Evolutionary conservation across 2,329 filamentous ascomycete species (phyloP), one percentile per base, ranked within the genome.

Genomic region (Ophiostoma ips): DNA sequence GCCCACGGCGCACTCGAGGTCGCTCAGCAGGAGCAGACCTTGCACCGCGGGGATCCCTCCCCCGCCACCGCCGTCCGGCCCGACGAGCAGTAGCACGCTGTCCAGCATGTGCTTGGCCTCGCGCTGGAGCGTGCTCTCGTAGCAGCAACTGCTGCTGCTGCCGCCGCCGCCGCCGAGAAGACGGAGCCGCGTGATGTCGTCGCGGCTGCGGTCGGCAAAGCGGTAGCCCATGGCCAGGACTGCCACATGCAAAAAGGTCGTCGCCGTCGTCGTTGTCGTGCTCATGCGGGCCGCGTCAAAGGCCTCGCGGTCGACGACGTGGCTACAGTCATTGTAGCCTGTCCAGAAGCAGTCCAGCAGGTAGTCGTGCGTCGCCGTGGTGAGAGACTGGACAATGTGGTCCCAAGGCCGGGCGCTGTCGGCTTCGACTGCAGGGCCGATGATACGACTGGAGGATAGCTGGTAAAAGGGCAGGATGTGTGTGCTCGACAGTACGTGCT

Each of bases 101-200:
- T 76, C 71, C 18, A 76, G 61, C 71, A 76, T 71, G 44, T 70
- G 68, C 57, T 75, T 76, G 46, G 73, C 71, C 58, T 76, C 73
- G 30, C 70, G 59, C 52, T 76, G 73, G 18, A 77, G 60, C 0
- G 69, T 71, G 55, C 72, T 75, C 58, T 76, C 72, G 55, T 69
- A 65, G 34, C 64, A 65, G 4, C 66, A 68, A n/a, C n/a, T n/a
- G n/a, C n/a, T n/a, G n/a, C n/a, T n/a, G n/a, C n/a, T n/a, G n/a
- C n/a, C n/a, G n/a, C n/a, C n/a, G n/a, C n/a, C n/a, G n/a, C n/a
- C n/a, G n/a, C n/a, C n/a, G n/a, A n/a, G n/a, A 1, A 75, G 50
- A 1, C 67, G 62, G 19, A 76, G 68, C 49, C 63, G 66, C 53
- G 67, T 66, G 51, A 76, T 69, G 53, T 76, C 73, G 2, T 67